phyloP scores from a whole-genome alignment of 2,329 filamentous ascomycete genomes.

The Nemania sp. region DNA sequence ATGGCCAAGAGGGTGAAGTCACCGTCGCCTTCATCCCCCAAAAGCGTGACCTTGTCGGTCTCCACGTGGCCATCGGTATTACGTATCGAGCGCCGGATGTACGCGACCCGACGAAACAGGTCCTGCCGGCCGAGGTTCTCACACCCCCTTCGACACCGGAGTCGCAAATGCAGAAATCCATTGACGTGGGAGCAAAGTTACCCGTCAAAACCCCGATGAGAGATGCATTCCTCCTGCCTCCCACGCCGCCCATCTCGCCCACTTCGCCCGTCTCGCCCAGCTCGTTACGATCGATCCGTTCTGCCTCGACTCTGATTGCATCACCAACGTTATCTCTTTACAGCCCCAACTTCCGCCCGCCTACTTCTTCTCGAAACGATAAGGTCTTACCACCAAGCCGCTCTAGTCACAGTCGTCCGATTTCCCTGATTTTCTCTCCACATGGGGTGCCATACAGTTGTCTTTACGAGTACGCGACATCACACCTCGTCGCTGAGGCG shows the following conservation, averaged over 20 bases:
- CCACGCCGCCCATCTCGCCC: slow-evolving; percentile 46
- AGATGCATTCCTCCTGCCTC: slow-evolving; percentile 37
- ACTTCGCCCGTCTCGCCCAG: slow-evolving; percentile 39
- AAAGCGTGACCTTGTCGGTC: slow-evolving; percentile 61
- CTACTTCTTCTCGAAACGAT: slow-evolving; percentile 26
- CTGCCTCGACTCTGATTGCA: slow-evolving; percentile 42
- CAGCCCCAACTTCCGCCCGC: slow-evolving; percentile 27
- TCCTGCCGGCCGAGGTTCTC: slow-evolving; percentile 23
- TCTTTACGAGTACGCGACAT: slow-evolving; percentile 59
- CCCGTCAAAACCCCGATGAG: slow-evolving; percentile 23
- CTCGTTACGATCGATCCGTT: slow-evolving; percentile 43
- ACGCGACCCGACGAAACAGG: slow-evolving; percentile 18
- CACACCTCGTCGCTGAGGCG: slow-evolving; percentile 59
- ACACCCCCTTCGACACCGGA: slow-evolving; percentile 43
- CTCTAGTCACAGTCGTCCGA: slow-evolving; percentile 42
- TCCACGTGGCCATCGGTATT: slow-evolving; percentile 72
- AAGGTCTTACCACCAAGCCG: slow-evolving; percentile 18
- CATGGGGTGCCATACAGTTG: slow-evolving; percentile 62
- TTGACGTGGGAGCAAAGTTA: slow-evolving; percentile 10
- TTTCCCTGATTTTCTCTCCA: slow-evolving; percentile 68
- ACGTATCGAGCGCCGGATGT: slow-evolving; percentile 66
- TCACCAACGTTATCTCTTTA: slow-evolving; percentile 30
- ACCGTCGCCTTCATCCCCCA: slow-evolving; percentile 70
- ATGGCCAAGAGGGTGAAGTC: slow-evolving; percentile 66
- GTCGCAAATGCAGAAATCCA: slow-evolving; percentile 23